Base-by-base conservation (phyloP, 2,329 filamentous ascomycete species). In the Emmonsia crescens region DNA sequence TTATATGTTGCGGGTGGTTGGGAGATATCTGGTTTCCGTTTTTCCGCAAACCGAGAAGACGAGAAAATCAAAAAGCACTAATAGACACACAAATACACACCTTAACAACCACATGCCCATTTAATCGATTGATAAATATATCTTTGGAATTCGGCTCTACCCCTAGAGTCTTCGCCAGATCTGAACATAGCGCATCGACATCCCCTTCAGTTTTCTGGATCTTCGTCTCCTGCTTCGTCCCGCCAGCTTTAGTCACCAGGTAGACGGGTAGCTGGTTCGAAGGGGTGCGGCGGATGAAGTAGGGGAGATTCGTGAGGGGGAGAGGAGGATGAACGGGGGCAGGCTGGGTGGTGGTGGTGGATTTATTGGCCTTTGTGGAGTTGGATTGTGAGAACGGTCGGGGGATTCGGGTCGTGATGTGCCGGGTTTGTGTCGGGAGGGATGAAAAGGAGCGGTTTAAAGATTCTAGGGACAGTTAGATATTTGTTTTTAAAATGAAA, bases 161-260 rank as follows among this genome's bases (percentile, higher is more conserved):
- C 1, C 79, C 75, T 64, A 96, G 73, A 12, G 79, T 81, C 24
- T 76, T 70, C 44, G 79, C 76, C 61, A 97, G 72, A 67, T 91
- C 87, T 42, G 81, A 74, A 64, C 83, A 80, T 65, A 97, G 72
- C 2, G 78, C 82, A 38, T 78, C 74, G 57, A 85, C 70, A 72
- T 96, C 83, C 19, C 94, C 94, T 62, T 90, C 85, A 57, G 93
- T 82, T 75, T 89, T 91, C 73, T 91, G 88, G 61, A 99, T 77
- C 61, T 84, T 75, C 5, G 93, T 95, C 69, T 89, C 76, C 68
- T 85, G 84, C 71, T 86, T 80, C 66, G 89, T 94, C 16, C 90
- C 89, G 59, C 91, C 91, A 14, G 85, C 81, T 77, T 89, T 92
- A 66, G 77, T 79, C 66, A 85, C 80, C 19, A 85, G 79, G 77